phyloP scores from a whole-genome alignment of 768 basidiomycete species.

The Auricularia sp. region DNA sequence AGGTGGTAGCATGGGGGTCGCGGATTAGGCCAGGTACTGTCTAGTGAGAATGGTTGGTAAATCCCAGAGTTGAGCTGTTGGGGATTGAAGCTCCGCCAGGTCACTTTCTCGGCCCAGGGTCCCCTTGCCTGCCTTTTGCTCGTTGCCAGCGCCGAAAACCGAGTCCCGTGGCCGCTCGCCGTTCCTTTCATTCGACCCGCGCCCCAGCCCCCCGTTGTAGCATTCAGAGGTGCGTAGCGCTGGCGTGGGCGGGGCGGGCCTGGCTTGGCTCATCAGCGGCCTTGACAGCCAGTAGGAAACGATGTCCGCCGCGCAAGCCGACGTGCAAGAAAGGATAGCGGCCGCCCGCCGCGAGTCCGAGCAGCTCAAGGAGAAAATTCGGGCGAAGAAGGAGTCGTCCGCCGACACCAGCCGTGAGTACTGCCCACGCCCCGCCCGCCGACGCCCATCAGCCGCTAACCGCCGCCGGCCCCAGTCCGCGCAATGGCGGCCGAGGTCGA shows the following conservation, averaged over 20 bases:
- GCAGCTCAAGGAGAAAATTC: slow-evolving; percentile 96
- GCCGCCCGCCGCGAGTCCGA: slow-evolving; percentile 95
- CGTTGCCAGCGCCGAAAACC: background rate
- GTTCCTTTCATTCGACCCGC: background rate
- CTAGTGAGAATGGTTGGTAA: no score
- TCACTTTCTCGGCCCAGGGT: background rate
- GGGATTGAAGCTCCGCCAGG: background rate
- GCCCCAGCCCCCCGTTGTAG: background rate
- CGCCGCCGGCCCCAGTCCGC: slow-evolving; percentile 50
- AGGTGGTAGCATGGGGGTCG: no score
- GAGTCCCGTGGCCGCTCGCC: background rate
- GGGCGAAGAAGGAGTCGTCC: slow-evolving; percentile 89
- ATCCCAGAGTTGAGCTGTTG: background rate
- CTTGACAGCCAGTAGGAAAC: slow-evolving; percentile 6
- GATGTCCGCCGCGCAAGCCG: slow-evolving; percentile 75
- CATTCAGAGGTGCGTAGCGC: background rate
- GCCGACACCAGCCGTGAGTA: slow-evolving; percentile 94
- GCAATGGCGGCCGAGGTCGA: slow-evolving; percentile 98
- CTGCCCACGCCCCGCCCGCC: background rate
- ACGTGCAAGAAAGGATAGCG: slow-evolving; percentile 88
- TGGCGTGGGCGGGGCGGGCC: background rate
- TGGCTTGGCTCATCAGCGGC: background rate
- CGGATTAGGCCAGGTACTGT: no score
- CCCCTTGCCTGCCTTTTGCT: background rate
- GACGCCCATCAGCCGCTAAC: slow-evolving; percentile 11